These are phyloP conservation scores for Xylaria sp. DNA, from an alignment of 2,329 filamentous ascomycete species.

Conservation along the genomic window DNA sequence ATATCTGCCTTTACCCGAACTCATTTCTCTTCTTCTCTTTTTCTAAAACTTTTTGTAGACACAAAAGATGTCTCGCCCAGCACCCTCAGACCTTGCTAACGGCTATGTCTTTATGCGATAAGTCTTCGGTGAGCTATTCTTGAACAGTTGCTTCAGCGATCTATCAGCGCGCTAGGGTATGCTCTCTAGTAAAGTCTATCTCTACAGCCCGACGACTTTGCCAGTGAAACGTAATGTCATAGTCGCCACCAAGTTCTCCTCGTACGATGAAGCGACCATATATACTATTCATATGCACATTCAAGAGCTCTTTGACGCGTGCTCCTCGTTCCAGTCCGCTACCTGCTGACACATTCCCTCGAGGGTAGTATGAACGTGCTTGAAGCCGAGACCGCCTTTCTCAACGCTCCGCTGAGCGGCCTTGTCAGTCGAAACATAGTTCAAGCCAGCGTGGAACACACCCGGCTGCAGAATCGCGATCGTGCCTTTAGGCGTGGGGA, in stretches of 20 bases:
- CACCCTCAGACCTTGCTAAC: background rate
- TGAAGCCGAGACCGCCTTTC: constrained; percentile 58
- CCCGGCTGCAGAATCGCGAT: constrained; percentile 56
- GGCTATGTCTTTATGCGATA: background rate
- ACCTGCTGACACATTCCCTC: constrained; percentile 57
- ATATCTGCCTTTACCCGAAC: background rate
- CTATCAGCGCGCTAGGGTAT: background rate
- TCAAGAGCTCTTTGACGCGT: constrained; percentile 31
- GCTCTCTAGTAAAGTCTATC: background rate
- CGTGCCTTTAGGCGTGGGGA: constrained; percentile 48
- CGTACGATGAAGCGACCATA: background rate
- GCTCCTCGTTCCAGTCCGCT: constrained; percentile 54
- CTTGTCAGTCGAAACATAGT: constrained; percentile 53
- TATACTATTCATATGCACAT: background rate
- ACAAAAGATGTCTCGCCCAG: background rate
- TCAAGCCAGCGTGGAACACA: constrained; percentile 52
- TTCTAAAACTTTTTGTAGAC: background rate
- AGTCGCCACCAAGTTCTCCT: background rate
- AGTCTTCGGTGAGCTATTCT: background rate
- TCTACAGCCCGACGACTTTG: too few species aligned
- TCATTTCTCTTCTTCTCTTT: background rate
- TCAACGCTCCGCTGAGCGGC: constrained; percentile 52
- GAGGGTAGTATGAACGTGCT: constrained; percentile 51
- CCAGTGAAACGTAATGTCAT: background rate
- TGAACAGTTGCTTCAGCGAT: background rate